Evolutionary conservation across 1,139 yeast genomes (phyloP).

Genomic region (Waltiozyma sp.): DNA sequence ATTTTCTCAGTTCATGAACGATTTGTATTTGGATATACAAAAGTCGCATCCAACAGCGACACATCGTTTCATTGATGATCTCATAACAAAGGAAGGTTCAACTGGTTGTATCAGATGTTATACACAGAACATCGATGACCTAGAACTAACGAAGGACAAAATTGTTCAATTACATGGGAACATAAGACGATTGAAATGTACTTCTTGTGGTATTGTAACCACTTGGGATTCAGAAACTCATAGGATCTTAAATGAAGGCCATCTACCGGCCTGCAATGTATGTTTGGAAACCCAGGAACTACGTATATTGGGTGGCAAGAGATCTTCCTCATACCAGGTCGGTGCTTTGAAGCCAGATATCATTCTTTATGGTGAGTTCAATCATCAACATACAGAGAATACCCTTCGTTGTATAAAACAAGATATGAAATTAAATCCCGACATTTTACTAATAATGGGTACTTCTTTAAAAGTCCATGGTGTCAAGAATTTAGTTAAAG

Average conservation of each 20-base stretch:
- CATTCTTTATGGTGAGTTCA: slow-evolving; percentile 68
- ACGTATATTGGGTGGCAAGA: slow-evolving; percentile 47
- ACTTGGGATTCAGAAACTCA: slow-evolving; percentile 52
- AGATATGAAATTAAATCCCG: slow-evolving; percentile 59
- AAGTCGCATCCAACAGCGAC: slow-evolving; percentile 74
- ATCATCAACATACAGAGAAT: slow-evolving; percentile 75
- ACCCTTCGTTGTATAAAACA: slow-evolving; percentile 62
- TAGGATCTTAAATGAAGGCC: slow-evolving; percentile 27
- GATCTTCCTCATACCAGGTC: slow-evolving; percentile 56
- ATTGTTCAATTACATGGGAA: slow-evolving; percentile 91
- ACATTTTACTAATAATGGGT: slow-evolving; percentile 72
- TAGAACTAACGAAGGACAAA: slow-evolving; percentile 33
- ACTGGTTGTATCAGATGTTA: slow-evolving; percentile 73
- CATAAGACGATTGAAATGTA: slow-evolving; percentile 62
- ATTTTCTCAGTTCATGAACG: slow-evolving; percentile 51
- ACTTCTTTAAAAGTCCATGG: slow-evolving; percentile 85
- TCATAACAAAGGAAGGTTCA: slow-evolving; percentile 31
- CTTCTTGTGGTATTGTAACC: slow-evolving; percentile 47
- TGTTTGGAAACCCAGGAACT: slow-evolving; percentile 35
- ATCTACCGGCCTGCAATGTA: slow-evolving; percentile 41
- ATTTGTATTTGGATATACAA: slow-evolving; percentile 50
- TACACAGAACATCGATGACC: slow-evolving; percentile 56
- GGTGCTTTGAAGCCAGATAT: slow-evolving; percentile 74
- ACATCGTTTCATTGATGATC: slow-evolving; percentile 60
- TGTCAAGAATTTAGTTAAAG: slow-evolving; percentile 61